Evolutionary conservation across 2,329 filamentous ascomycete genomes (phyloP), one percentile per base, ranked within the genome.

Genomic region (Xylaria hypoxylon): DNA sequence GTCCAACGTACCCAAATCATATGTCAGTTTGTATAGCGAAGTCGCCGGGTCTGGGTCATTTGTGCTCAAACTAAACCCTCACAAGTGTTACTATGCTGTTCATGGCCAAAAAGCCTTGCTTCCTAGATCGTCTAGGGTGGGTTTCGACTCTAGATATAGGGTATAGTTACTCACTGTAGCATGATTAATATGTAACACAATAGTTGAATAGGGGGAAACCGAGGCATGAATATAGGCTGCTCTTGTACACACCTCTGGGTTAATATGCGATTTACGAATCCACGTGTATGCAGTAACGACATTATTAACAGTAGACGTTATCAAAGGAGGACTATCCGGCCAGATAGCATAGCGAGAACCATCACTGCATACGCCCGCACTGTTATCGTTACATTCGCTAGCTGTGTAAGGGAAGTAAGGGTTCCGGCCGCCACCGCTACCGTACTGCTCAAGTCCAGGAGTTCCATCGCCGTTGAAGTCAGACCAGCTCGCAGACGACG

Each of bases 401-500:
- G 63, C 31, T 15, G 42, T n/a, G 17, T 65, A 63, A 55, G 59
- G 51, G 59, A 72, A 72, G 35, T 67, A 71, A 28, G 71, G 61
- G 22, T 44, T 38, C 28, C 33, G 56, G 51, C 62, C 68, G 17
- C 60, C 51, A 44, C 57, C 64, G 6, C 64, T 60, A 31, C 68
- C 68, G 28, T 67, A 69, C 42, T 64, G 64, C 22, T 15, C 33
- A 15, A 67, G 44, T 3, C 8, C 47, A 7, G 64, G 67, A 13
- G 53, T 65, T 26, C 60, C 67, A 45, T 68, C 68, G 33, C 42
- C 33, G 40, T 69, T 65, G 44, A 69, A 65, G 35, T 69, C 50
- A 26, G 59, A 72, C 62, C 65, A 71, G 22, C 72, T 72, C n/a
- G 74, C 74, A 59, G 69, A 74, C 15, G 69, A 73, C 26, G 71